A percentile compares a stretch with the other conserved stretches of the same genome.
phyloP scores from a whole-genome alignment of 495 filamentous ascomycete species.

The Cudoniella acicularis region DNA sequence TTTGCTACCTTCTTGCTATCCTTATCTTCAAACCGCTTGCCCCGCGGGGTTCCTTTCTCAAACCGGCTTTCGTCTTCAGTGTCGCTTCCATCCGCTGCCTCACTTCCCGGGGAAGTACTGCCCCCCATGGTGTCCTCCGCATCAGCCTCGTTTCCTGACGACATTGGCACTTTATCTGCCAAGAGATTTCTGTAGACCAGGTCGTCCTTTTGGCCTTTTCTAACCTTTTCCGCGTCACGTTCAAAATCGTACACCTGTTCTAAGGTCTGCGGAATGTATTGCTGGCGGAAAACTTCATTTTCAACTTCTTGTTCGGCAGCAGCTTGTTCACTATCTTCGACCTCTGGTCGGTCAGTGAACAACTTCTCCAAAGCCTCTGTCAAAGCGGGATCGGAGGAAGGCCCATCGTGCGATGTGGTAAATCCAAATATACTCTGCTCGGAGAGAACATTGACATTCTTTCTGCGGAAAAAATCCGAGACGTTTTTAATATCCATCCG shows the following conservation, averaged over 20 bases:
- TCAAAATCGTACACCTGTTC: conserved; percentile 96
- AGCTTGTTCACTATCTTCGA: conserved; percentile 50
- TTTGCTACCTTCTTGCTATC: conserved; percentile 66
- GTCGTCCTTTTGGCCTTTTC: conserved; percentile 63
- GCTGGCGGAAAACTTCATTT: conserved; percentile 87
- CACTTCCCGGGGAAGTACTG: conserved; percentile 15
- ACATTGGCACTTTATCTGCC: conserved; percentile 57
- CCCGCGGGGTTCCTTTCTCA: conserved; percentile 66
- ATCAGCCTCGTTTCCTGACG: conserved; percentile 29
- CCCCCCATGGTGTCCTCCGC: conserved; percentile 39
- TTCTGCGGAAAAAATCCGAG: conserved; percentile 81
- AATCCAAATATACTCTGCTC: conserved; percentile 78
- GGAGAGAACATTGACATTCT: conserved; percentile 72
- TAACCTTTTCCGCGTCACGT: conserved; percentile 75
- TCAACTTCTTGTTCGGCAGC: conserved; percentile 61
- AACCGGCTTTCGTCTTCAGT: conserved; percentile 52
- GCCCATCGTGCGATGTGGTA: conserved; percentile 57
- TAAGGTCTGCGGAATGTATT: conserved; percentile 91
- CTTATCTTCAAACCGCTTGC: conserved; percentile 89
- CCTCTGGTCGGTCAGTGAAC: conserved; percentile 35
- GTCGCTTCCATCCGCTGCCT: conserved; percentile 38
- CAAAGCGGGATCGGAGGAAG: conserved; percentile 43
- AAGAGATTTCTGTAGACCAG: conserved; percentile 81
- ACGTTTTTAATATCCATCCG: conserved; percentile 98
- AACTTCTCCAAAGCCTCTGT: conserved; percentile 41